phyloP scores from a whole-genome alignment of 208 protist species.

The Leishmania tropica region DNA sequence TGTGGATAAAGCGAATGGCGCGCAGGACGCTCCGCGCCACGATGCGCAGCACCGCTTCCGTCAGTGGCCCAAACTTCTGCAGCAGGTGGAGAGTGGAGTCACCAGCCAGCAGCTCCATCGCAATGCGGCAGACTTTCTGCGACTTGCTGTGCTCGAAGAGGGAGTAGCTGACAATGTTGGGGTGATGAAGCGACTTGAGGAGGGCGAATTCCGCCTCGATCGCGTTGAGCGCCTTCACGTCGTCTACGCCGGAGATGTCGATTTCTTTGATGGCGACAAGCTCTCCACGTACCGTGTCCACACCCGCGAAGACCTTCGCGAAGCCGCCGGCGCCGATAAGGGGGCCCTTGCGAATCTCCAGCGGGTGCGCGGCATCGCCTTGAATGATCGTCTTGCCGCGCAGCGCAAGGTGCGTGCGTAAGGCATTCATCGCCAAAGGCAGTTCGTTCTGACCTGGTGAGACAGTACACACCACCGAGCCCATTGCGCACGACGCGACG shows the following conservation, averaged over 20 bases:
- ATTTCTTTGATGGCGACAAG: constrained; percentile 93
- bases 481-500: constrained; percentile 32
- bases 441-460: constrained; percentile 51
- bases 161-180: constrained; percentile 89
- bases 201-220: constrained; percentile 89
- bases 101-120: constrained; percentile 90
- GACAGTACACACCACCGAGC: constrained; percentile 20
- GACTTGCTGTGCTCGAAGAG: constrained; percentile 89
- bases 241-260: constrained; percentile 73
- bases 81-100: constrained; percentile 82
- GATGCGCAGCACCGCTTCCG: constrained; percentile 78
- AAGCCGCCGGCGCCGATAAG: constrained; percentile 87
- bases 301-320: constrained; percentile 80
- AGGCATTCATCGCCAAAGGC: constrained; percentile 47
- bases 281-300: constrained; percentile 82
- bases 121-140: constrained; percentile 87
- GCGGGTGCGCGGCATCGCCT: constrained; percentile 53
- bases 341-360: constrained; percentile 74
- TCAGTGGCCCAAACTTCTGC: constrained; percentile 80
- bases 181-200: constrained; percentile 80
- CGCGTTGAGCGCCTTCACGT: constrained; percentile 64
- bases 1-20: constrained; percentile 90
- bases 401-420: constrained; percentile 61
- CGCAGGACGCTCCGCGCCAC: constrained; percentile 69
- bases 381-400: constrained; percentile 72